Evolutionary conservation across 225 moss, liverwort and hornwort species (phyloP), one percentile per base, ranked within the genome.

Genomic region (Bryoerythrophyllum caledonicum): DNA sequence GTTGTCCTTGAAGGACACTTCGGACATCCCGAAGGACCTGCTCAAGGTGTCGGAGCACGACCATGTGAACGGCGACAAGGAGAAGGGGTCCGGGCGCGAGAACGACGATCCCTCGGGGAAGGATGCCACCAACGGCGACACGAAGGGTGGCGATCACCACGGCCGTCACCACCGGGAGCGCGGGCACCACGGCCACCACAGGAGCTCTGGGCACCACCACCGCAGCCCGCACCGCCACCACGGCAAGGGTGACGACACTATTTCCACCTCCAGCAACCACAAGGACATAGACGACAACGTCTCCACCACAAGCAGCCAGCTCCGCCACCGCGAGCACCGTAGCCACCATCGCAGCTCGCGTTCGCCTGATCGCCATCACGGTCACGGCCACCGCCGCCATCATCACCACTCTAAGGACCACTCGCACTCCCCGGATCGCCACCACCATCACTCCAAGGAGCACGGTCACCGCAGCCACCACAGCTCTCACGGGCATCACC

Each of bases 11-110:
- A 80, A 86, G 59, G 82, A 83, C 15, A 37, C 69, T 12, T 72
- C 83, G 14, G 86, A 82, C 8, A 63, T 80, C 32, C 79, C 75
- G 0, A 85, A 85, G 51, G 85, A 82, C 62, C 76, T 74, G 1
- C 62, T 75, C 8, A 83, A 80, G 65, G 77, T 74, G 49, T 74
- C 63, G 28, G 82, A 85, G 60, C 76, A 77, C 23, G 44, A 1
- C 4, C 71, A 59, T 41, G 38, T 68, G 3, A 77, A 86, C 65
- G 82, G 76, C 17, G 79, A 79, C 52, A 82, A 76, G 68, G 70
- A 74, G 11, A 83, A 76, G 60, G 76, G 72, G 16, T 69, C 76
- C 17, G 79, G 70, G 8, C 61, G 70, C 23, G 82, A 86, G 34
- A 11, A 10, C 0, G 82, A 83, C 61, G 80, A 82, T 74, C 27